Conservation (phyloP, 805 yeast species). For the Candida montana region DNA sequence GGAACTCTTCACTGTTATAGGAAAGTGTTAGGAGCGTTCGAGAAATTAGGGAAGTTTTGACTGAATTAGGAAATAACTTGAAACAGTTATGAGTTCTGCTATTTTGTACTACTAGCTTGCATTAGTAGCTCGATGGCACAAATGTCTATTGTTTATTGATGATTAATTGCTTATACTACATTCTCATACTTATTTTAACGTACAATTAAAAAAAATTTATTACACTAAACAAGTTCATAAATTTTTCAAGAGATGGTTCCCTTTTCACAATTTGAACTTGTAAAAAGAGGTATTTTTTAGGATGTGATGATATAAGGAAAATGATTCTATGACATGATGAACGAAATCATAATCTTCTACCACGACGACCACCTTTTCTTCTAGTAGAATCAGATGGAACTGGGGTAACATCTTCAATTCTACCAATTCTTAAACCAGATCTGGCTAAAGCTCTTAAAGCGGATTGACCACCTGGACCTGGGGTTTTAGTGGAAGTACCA, state of each 20-base stretch:
- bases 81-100: too few relatives aligned
- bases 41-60: neutral
- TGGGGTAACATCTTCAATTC: slow-evolving; percentile 99
- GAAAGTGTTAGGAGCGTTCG: neutral
- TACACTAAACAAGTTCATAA: slow-evolving; percentile 21
- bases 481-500: slow-evolving; percentile 99
- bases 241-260: slow-evolving; percentile 11
- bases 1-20: too few relatives aligned
- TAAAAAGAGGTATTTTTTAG: slow-evolving; percentile 6
- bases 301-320: slow-evolving; percentile 6
- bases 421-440: slow-evolving; percentile 99
- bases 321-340: slow-evolving; percentile 7
- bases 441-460: slow-evolving; percentile 99
- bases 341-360: slow-evolving; percentile 87
- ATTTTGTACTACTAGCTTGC: too few relatives aligned
- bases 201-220: slow-evolving; percentile 26
- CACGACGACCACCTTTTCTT: slow-evolving; percentile 99
- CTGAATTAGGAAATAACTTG: neutral
- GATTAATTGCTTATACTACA: neutral
- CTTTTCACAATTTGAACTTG: neutral
- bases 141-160: neutral
- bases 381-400: slow-evolving; percentile 99
- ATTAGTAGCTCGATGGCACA: too few relatives aligned
- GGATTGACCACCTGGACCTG: slow-evolving; percentile 99
- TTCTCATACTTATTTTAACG: slow-evolving; percentile 20